Evolutionary conservation across 352 stramenopile genomes (phyloP).

Genomic region (Phytopythium montanum): DNA sequence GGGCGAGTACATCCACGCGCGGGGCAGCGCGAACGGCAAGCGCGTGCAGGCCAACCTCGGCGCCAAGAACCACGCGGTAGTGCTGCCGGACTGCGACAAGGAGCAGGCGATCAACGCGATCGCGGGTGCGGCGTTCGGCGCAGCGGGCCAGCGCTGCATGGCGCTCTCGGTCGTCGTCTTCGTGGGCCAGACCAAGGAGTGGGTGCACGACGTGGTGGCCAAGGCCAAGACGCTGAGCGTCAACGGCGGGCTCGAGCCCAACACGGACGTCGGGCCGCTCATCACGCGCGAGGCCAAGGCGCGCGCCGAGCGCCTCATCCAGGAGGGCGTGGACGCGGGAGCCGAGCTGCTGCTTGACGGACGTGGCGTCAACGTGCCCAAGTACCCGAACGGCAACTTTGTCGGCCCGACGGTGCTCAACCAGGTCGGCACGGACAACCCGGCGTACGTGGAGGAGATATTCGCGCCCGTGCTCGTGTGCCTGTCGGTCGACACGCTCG

Average conservation of each 20-base stretch:
- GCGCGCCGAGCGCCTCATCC: conserved; percentile 88
- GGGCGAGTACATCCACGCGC: conserved; percentile 93
- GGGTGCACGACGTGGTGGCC: conserved; percentile 89
- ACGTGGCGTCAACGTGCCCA: conserved; percentile 83
- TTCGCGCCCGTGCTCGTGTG: conserved; percentile 96
- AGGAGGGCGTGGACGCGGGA: conserved; percentile 86
- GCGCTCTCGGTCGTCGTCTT: conserved; percentile 95
- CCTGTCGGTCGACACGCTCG: conserved; percentile 90
- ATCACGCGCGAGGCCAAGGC: conserved; percentile 90
- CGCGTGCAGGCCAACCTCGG: conserved; percentile 95
- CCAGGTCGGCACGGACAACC: conserved; percentile 79
- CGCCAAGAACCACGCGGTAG: conserved; percentile 98
- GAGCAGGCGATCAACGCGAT: conserved; percentile 86
- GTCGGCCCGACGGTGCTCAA: conserved; percentile 93
- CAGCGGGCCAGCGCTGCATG: conserved; percentile 98
- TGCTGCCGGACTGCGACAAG: conserved; percentile 94
- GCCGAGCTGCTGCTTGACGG: conserved; percentile 91
- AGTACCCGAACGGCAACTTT: conserved; percentile 96
- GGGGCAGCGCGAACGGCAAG: conserved; percentile 89
- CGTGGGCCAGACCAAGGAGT: conserved; percentile 93
- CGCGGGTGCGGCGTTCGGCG: conserved; percentile 93
- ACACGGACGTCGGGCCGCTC: conserved; percentile 81
- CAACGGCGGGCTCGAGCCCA: conserved; percentile 76
- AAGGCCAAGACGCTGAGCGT: conserved; percentile 91
- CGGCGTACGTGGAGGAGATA: conserved; percentile 94